Conservation (phyloP, 1,284 basidiomycete species). For the Ceratorhiza oryzae-sativae region DNA sequence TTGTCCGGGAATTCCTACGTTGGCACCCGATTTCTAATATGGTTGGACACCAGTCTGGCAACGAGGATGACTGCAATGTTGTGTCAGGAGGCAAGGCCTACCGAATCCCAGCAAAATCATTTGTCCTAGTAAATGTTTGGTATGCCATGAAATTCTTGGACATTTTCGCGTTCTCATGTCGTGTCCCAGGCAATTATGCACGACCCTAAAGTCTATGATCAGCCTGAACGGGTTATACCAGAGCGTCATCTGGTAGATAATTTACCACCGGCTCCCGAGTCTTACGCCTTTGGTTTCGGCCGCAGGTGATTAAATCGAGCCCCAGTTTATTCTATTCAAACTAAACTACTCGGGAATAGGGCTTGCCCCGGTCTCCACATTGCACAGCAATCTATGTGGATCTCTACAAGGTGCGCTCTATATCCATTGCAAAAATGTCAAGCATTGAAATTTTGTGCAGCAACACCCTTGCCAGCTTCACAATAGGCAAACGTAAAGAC, state of each 20-base stretch:
- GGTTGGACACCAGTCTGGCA: neutral
- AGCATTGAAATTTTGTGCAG: neutral
- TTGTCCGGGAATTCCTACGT: constrained; percentile 14
- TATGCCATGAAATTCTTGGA: neutral
- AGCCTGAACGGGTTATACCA: constrained; percentile 84
- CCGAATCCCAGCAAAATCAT: constrained; percentile 17
- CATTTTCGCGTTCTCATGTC: neutral
- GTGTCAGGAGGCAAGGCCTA: constrained; percentile 2
- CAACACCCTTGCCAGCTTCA: neutral
- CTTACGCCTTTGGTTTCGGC: constrained; percentile 29
- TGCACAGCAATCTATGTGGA: neutral
- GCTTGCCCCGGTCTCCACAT: neutral
- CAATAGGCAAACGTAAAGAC: neutral
- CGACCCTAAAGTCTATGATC: constrained; percentile 86
- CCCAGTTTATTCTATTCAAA: neutral
- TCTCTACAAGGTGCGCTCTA: neutral
- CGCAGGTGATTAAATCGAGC: neutral
- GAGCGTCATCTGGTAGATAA: constrained; percentile 92
- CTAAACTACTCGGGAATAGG: neutral
- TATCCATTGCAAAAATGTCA: no score
- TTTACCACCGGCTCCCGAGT: constrained; percentile 52
- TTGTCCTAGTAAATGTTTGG: constrained; percentile 17
- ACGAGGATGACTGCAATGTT: constrained; percentile 18
- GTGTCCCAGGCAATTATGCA: constrained; percentile 60
- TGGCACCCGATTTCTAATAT: constrained; percentile 22